Conservation (phyloP, 495 filamentous ascomycete genomes). For the Usnea hakonensis region DNA sequence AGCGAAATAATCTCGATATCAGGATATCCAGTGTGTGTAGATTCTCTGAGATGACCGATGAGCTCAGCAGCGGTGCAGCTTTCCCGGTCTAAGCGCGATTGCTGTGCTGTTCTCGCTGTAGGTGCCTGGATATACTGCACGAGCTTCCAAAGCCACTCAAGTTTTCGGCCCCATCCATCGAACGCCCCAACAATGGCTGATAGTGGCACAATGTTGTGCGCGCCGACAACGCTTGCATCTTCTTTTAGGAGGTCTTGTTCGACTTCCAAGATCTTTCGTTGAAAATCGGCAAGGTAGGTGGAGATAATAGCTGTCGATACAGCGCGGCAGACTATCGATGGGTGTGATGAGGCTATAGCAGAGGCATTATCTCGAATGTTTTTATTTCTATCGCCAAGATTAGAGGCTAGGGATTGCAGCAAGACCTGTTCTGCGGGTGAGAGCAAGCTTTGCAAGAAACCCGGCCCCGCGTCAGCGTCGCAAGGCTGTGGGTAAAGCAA, state of each 20-base stretch:
- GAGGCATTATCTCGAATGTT: constrained; percentile 55
- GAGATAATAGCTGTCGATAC: constrained; percentile 74
- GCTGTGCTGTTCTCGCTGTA: constrained; percentile 17
- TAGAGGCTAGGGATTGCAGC: constrained; percentile 61
- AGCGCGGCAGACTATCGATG: constrained; percentile 74
- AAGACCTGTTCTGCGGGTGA: constrained; percentile 77
- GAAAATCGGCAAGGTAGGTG: constrained; percentile 68
- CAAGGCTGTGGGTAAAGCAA: constrained; percentile 49
- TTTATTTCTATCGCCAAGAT: constrained; percentile 65
- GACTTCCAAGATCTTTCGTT: constrained; percentile 73
- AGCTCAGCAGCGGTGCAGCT: constrained; percentile 55
- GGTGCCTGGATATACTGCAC: constrained; percentile 52
- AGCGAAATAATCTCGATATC: constrained; percentile 71
- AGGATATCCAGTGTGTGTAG: constrained; percentile 78
- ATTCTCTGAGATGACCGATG: constrained; percentile 65
- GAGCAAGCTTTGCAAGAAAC: constrained; percentile 45
- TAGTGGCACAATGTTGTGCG: constrained; percentile 85
- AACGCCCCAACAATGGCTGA: constrained; percentile 79
- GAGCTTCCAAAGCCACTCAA: constrained; percentile 83
- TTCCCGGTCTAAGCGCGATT: constrained; percentile 19
- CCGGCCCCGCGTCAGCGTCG: constrained; percentile 31
- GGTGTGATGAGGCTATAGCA: constrained; percentile 59
- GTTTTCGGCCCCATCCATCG: constrained; percentile 67
- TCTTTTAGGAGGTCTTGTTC: constrained; percentile 66
- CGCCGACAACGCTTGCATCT: constrained; percentile 69